Conservation (phyloP, 805 yeast species). For the Barnettozyma vustinii region DNA sequence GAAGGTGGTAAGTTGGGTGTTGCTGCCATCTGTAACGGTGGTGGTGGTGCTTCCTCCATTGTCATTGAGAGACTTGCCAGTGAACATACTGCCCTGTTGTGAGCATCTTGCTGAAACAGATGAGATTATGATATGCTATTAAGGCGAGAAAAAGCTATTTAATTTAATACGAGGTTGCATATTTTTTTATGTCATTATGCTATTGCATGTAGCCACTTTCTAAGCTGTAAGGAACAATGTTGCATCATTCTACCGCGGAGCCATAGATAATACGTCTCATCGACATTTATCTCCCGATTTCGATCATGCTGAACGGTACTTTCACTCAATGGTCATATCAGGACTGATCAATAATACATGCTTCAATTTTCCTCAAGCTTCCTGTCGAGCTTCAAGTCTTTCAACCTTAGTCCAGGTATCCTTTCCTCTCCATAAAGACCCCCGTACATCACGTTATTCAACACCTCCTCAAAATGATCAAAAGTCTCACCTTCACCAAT, state of each 20-base stretch:
- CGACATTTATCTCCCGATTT: too few species aligned
- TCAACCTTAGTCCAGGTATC: background rate
- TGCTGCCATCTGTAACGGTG: conserved; percentile 98
- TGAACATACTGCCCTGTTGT: conserved; percentile 20
- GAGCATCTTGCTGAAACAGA: background rate
- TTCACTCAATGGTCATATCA: too few species aligned
- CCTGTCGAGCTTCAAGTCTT: background rate
- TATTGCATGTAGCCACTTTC: too few species aligned
- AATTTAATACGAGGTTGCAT: background rate
- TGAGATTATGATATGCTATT: background rate
- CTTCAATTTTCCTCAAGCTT: too few species aligned
- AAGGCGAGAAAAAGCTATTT: background rate
- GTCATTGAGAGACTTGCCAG: conserved; percentile 64
- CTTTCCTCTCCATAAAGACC: background rate
- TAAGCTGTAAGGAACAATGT: too few species aligned
- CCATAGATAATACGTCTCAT: too few species aligned
- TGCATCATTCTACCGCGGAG: too few species aligned
- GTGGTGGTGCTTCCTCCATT: conserved; percentile 97
- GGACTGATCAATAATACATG: background rate
- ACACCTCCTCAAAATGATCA: background rate
- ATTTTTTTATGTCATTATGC: too few species aligned
- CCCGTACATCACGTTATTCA: background rate
- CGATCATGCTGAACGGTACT: too few species aligned
- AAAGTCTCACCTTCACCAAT: background rate
- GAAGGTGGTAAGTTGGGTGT: conserved; percentile 87